phyloP scores from a whole-genome alignment of 768 basidiomycete species.

The Cystobasidium ongulense region DNA sequence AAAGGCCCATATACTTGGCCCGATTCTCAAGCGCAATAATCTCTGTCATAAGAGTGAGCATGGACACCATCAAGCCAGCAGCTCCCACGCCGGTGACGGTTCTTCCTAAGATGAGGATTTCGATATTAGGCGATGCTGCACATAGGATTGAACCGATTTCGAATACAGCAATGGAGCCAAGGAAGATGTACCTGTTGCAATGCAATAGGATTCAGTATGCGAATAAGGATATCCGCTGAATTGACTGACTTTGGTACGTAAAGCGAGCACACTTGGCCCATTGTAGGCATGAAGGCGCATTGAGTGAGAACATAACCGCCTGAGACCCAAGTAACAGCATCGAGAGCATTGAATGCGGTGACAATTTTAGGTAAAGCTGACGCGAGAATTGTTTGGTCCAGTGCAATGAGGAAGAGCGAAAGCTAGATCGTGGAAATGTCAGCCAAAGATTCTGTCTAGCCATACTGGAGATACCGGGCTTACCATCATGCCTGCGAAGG shows the following conservation, averaged over 20 bases:
- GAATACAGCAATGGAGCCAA: constrained; percentile 1
- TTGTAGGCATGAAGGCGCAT: constrained; percentile 19
- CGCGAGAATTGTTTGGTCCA: constrained; percentile 29
- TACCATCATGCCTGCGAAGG: constrained; percentile 23
- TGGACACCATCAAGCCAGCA: constrained; percentile 46
- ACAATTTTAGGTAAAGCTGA: constrained; percentile 20
- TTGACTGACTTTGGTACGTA: constrained; percentile 7
- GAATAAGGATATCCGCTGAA: not conserved
- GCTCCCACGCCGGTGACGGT: constrained; percentile 51
- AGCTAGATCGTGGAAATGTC: not conserved
- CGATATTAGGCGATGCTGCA: constrained; percentile 45
- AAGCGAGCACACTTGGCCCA: constrained; percentile 24
- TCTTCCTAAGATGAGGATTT: constrained; percentile 48
- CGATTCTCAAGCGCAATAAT: constrained; percentile 38
- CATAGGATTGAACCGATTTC: constrained; percentile 51
- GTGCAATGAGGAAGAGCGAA: constrained; percentile 24
- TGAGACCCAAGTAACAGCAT: constrained; percentile 24
- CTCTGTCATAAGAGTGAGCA: not conserved
- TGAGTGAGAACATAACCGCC: constrained; percentile 22
- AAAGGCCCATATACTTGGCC: constrained; percentile 21
- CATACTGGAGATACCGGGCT: no score
- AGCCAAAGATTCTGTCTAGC: no score
- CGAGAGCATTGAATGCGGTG: constrained; percentile 11
- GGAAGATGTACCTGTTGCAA: not conserved
- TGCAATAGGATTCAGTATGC: not conserved